These are phyloP conservation scores for Ajuga chamaepitys DNA, from an alignment of 257 asterid genomes.

Conservation along the genomic window DNA sequence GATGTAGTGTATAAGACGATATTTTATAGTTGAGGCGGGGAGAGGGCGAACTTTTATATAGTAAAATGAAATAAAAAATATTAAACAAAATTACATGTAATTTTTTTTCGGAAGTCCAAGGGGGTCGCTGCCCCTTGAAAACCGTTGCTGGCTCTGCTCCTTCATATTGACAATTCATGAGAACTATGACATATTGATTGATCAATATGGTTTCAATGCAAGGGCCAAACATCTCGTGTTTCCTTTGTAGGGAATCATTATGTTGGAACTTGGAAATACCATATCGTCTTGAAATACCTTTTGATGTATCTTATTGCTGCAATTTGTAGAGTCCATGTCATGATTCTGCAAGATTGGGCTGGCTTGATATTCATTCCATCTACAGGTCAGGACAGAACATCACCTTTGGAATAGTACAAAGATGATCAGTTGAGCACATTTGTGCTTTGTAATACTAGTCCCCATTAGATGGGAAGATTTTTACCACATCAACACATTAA, in stretches of 20 bases:
- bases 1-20: too few relatives aligned
- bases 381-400: neutral
- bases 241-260: neutral
- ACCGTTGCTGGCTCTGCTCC: too few relatives aligned
- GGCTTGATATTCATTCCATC: neutral
- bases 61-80: too few relatives aligned
- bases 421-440: conserved; percentile 19
- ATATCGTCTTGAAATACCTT: neutral
- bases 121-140: too few relatives aligned
- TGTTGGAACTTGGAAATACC: too few relatives aligned
- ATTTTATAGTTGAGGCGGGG: too few relatives aligned
- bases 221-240: neutral
- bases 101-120: too few relatives aligned
- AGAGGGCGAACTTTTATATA: too few relatives aligned
- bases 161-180: neutral
- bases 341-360: conserved; percentile 3
- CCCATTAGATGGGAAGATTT: conserved; percentile 34
- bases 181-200: neutral
- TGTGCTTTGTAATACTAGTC: conserved; percentile 2
- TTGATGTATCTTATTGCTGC: neutral
- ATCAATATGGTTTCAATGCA: neutral
- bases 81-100: too few relatives aligned
- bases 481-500: conserved; percentile 25
- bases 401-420: conserved; percentile 2
- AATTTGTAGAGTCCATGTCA: neutral